Conservation (phyloP, 2,329 filamentous ascomycete species). For the Paracoccidioides lutzii region DNA sequence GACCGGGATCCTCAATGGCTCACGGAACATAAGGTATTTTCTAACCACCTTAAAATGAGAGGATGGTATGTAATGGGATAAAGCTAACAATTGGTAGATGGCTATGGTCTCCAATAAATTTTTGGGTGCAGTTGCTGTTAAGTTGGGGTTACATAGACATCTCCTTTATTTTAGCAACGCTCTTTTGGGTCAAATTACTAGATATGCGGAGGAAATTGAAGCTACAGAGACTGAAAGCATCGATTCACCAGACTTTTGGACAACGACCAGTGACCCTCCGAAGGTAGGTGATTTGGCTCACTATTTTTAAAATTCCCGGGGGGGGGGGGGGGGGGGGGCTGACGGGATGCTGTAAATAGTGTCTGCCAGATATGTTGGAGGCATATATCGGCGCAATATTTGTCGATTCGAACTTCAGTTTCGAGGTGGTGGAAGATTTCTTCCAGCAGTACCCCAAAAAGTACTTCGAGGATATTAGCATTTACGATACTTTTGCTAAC, state of each 20-base stretch:
- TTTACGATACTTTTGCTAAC: constrained; percentile 78
- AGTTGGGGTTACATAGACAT: constrained; percentile 63
- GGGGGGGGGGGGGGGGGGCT: too few species aligned
- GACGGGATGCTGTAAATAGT: constrained; percentile 23
- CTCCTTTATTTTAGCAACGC: constrained; percentile 39
- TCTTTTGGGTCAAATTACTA: constrained; percentile 33
- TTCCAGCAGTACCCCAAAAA: constrained; percentile 61
- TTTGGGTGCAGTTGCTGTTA: constrained; percentile 66
- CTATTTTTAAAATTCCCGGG: too few species aligned
- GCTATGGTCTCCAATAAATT: constrained; percentile 99
- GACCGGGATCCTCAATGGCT: constrained; percentile 86
- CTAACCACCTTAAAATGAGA: constrained; percentile 7
- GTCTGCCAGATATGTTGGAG: constrained; percentile 76
- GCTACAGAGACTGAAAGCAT: constrained; percentile 20
- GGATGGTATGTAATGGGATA: not conserved
- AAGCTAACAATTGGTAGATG: constrained; percentile 40
- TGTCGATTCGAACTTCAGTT: constrained; percentile 75
- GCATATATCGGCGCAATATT: constrained; percentile 83
- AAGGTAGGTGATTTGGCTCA: constrained; percentile 27
- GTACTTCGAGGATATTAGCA: constrained; percentile 72
- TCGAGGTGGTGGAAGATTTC: constrained; percentile 57
- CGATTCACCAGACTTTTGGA: constrained; percentile 31
- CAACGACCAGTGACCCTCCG: constrained; percentile 28
- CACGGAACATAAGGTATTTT: constrained; percentile 70
- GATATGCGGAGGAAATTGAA: constrained; percentile 34